phyloP scores from a whole-genome alignment of 495 filamentous ascomycete genomes.

The Neurospora sublineolata region DNA sequence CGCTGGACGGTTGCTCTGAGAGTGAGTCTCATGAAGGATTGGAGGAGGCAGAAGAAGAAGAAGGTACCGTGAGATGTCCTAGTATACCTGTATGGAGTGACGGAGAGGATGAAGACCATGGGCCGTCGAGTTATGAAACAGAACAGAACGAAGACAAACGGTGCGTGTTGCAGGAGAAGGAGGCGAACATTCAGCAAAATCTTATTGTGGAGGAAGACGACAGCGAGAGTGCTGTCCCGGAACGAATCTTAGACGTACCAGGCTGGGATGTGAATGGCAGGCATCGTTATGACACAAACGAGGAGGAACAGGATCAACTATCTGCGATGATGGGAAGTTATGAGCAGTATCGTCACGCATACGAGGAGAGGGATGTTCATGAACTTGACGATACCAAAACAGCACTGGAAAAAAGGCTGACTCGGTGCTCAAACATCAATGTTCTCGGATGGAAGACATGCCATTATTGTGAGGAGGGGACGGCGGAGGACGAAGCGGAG shows the following conservation, averaged over 20 bases:
- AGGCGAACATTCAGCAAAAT: not conserved
- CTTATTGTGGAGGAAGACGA: not conserved
- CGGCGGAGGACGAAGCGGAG: not conserved
- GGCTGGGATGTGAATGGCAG: not conserved
- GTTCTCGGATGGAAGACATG: not conserved
- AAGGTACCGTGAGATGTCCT: not conserved
- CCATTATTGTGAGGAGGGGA: constrained; percentile 3
- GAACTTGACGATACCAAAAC: not conserved
- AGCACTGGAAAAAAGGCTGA: not conserved
- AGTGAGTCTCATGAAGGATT: not conserved
- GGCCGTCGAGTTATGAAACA: not conserved
- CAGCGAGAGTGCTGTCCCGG: no score
- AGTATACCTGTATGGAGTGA: not conserved
- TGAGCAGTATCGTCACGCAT: no score
- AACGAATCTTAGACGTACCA: not conserved
- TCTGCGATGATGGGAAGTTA: not conserved
- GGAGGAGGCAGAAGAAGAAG: not conserved
- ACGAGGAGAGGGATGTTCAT: not conserved
- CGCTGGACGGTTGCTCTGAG: not conserved
- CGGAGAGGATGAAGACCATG: not conserved
- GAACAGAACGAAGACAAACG: not conserved
- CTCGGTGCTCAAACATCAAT: not conserved
- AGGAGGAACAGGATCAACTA: not conserved
- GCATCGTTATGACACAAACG: not conserved
- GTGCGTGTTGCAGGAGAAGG: not conserved